phyloP scores from a whole-genome alignment of 345 rosid genomes.

The Bruguiera gymnorhiza region DNA sequence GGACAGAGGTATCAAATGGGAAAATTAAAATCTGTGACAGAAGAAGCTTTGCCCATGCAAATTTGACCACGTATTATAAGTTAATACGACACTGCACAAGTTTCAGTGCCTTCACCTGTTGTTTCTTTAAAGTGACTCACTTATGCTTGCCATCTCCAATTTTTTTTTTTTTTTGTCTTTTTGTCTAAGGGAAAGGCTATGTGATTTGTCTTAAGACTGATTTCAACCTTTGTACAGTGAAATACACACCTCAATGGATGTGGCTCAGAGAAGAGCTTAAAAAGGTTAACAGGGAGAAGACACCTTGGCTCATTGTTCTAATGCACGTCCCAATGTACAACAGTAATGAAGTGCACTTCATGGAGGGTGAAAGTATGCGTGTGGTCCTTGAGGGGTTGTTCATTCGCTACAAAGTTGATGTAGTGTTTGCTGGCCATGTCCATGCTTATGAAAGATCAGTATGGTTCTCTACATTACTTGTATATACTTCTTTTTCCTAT shows the following conservation, averaged over 20 bases:
- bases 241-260: slow-evolving; percentile 82
- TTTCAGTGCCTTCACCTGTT: not conserved
- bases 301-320: slow-evolving; percentile 94
- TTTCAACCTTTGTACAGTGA: slow-evolving; percentile 47
- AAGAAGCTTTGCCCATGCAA: not conserved
- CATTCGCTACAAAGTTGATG: slow-evolving; percentile 59
- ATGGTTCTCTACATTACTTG: slow-evolving; percentile 20
- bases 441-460: slow-evolving; percentile 99
- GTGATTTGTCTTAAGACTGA: not conserved
- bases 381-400: slow-evolving; percentile 80
- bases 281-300: slow-evolving; percentile 84
- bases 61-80: no score
- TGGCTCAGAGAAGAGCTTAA: slow-evolving; percentile 72
- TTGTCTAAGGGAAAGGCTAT: not conserved
- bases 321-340: slow-evolving; percentile 88
- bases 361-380: slow-evolving; percentile 96
- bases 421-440: slow-evolving; percentile 92
- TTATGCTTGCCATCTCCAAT: no score
- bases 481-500: not conserved
- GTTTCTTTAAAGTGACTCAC: not conserved
- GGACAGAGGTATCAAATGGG: no score
- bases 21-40: no score
- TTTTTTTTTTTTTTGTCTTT: no score
- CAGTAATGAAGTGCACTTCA: slow-evolving; percentile 83
- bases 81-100: no score